Base-by-base conservation (phyloP, 2,329 filamentous ascomycete genomes). In the Xylaria sp. region DNA sequence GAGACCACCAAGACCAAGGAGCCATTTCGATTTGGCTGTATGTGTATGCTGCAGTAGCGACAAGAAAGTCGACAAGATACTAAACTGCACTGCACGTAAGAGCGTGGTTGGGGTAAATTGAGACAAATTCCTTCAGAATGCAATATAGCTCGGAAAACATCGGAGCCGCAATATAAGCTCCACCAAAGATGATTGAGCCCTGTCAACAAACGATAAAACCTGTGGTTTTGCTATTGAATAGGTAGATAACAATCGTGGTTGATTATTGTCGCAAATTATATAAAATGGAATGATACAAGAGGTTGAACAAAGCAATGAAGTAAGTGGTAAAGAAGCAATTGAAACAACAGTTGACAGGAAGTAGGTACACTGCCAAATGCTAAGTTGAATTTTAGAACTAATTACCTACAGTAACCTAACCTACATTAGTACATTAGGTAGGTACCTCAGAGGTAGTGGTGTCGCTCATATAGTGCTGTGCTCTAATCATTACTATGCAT, bases 1-100 rank as follows among this genome's bases (percentile, higher is more conserved):
- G 68, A 51, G 42, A 58, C 70, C 70, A 71, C 35, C 1, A 63
- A 21, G 65, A 66, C 68, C 65, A 71, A 37, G 61, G 68, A 5
- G 70, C 62, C 70, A 71, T 71, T 21, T 32, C 62, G 50, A n/a
- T 35, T n/a, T 12, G 44, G 44, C 13, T 37, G 1, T 13, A 54
- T 37, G 1, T 13, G 54, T n/a, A 44, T 1, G 5, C 21, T 44
- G 37, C 18, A 50, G 35, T n/a, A n/a, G 32, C 3, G 18, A 44
- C 18, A 32, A 18, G 27, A 55, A 55, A 29, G 25, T 5, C 0
- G 48, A 35, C n/a, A 18, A n/a, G 8, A 44, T 8, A 21, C 37
- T 16, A n/a, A 12, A n/a, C 25, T 53, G 13, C 8, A 18, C 25
- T 40, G 27, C 9, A 5, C 21, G 6, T 29, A 37, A 23, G n/a